phyloP scores from a whole-genome alignment of 805 yeast species.

The Ogataea thermomethanolica region DNA sequence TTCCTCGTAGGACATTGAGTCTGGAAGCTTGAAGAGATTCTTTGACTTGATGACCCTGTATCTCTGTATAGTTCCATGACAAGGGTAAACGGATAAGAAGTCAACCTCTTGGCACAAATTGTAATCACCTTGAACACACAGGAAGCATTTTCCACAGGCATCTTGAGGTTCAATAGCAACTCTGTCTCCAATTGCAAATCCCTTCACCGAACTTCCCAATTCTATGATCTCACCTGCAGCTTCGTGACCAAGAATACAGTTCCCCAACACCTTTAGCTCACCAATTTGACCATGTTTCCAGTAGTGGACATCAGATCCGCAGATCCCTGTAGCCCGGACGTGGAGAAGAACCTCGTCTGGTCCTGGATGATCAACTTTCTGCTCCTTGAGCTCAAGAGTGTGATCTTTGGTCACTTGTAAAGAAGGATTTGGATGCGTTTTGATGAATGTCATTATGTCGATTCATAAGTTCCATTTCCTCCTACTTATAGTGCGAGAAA shows the following conservation, averaged over 20 bases:
- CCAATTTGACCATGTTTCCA: constrained; percentile 65
- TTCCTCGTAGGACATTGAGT: constrained; percentile 43
- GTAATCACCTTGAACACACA: constrained; percentile 39
- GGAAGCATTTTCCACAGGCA: constrained; percentile 43
- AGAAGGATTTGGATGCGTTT: constrained; percentile 17
- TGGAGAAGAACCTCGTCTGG: constrained; percentile 50
- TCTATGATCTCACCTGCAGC: constrained; percentile 44
- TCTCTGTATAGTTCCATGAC: constrained; percentile 39
- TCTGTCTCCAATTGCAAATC: constrained; percentile 43
- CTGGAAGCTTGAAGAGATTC: constrained; percentile 38
- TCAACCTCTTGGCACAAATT: constrained; percentile 38
- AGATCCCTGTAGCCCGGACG: constrained; percentile 65
- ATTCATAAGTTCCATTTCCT: not conserved
- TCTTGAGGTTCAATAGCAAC: constrained; percentile 54
- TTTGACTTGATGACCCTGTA: constrained; percentile 33
- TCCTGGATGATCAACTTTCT: constrained; percentile 27
- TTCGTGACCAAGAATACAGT: constrained; percentile 43
- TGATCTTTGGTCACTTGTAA: constrained; percentile 20
- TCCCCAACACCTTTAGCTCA: constrained; percentile 35
- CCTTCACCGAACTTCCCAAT: constrained; percentile 45
- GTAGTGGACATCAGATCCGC: constrained; percentile 76
- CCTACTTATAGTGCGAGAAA: not conserved
- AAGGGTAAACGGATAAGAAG: constrained; percentile 38
- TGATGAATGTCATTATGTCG: not conserved
- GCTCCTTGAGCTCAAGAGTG: constrained; percentile 16